Conservation (phyloP, 345 rosid species). For the Salix udensis region DNA sequence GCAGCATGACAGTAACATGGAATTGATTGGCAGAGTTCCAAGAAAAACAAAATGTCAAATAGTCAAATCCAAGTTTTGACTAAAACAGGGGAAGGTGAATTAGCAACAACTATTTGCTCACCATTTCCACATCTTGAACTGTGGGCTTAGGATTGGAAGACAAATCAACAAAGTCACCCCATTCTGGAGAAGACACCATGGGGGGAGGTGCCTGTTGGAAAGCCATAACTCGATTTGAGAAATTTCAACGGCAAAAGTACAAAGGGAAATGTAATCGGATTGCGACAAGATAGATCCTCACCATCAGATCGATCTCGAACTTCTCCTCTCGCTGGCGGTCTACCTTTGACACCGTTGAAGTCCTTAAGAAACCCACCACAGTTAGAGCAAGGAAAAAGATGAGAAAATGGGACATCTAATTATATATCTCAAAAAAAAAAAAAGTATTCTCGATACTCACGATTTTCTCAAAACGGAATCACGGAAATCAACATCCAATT, state of each 20-base stretch:
- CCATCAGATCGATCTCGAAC: slow-evolving; percentile 56
- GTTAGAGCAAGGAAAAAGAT: neutral
- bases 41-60: neutral
- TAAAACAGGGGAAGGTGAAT: neutral
- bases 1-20: neutral
- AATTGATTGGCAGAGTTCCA: neutral
- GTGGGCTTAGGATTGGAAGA: slow-evolving; percentile 19
- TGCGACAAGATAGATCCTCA: slow-evolving; percentile 34
- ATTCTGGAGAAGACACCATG: slow-evolving; percentile 30
- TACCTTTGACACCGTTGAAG: slow-evolving; percentile 4
- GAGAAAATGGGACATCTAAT: slow-evolving; percentile 16
- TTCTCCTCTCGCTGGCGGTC: slow-evolving; percentile 26
- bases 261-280: slow-evolving; percentile 19
- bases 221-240: slow-evolving; percentile 17
- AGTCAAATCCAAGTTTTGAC: neutral
- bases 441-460: slow-evolving; percentile 33
- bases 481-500: slow-evolving; percentile 22
- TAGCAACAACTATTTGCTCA: neutral
- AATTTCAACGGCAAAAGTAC: slow-evolving; percentile 24
- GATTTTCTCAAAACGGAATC: slow-evolving; percentile 29
- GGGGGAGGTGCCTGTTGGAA: slow-evolving; percentile 45
- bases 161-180: slow-evolving; percentile 15
- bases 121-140: slow-evolving; percentile 13
- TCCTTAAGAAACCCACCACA: slow-evolving; percentile 24
- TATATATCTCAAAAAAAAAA: slow-evolving; percentile 5